Base-by-base conservation (phyloP, 306 rosid species). In the Phaseolus lunatus region DNA sequence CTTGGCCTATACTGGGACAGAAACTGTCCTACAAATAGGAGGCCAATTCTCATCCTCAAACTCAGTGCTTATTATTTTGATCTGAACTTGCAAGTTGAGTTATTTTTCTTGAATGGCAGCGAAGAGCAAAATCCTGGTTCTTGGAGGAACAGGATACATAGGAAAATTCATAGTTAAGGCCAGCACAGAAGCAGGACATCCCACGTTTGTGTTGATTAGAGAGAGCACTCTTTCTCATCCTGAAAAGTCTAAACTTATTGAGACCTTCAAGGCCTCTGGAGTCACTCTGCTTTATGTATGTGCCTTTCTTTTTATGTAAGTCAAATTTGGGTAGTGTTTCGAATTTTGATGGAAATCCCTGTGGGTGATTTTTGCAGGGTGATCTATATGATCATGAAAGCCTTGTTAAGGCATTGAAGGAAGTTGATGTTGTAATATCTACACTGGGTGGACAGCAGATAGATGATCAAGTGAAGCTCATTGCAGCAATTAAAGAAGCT, bases 401-500 rank as follows among this genome's bases (percentile, higher is more conserved):
- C 53, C 85, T 86, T 31, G 72, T 81, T 9, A 70, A 78, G 72
- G 84, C 89, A 66, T 16, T 84, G 22, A 84, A 84, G 80, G 80
- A 84, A 78, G 84, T 83, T 41, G 89, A 86, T 78, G 80, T 78
- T 58, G 41, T 58, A 58, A 58, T 58, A 58, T 58, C 67, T 3
- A 35, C 69, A n/a, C 9, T 35, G 0, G 83, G 89, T 39, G 76
- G 64, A 27, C 3, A 33, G 1, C 11, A 27, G 15, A 2, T 78
- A 11, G 44, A 44, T 61, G 77, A 84, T 48, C 85, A 84, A 43
- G 15, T 72, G 13, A 84, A 87, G 23, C n/a, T 87, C 77, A 84
- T 86, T 11, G 82, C 78, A 14, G 86, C 90, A 33, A 87, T 84
- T 5, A 86, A 84, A 81, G 84, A 87, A 81, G 86, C 83, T 22